These are phyloP conservation scores for Limtongia smithiae DNA, from an alignment of 805 yeast genomes.

Conservation along the genomic window DNA sequence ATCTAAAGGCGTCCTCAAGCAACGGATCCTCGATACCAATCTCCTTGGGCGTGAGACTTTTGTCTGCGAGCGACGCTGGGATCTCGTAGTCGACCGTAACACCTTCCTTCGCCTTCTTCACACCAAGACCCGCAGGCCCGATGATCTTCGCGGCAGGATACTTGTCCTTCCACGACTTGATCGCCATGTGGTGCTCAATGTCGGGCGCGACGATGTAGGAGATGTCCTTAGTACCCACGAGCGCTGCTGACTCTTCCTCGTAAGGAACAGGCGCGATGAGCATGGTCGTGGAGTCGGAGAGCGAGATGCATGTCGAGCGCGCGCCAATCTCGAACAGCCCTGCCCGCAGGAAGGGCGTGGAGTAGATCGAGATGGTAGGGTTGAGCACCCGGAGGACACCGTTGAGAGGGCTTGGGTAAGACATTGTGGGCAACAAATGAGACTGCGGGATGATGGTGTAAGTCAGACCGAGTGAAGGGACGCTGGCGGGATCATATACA, in stretches of 20 bases:
- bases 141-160: constrained; percentile 53
- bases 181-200: constrained; percentile 62
- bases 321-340: constrained; percentile 29
- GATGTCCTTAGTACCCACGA: constrained; percentile 24
- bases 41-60: constrained; percentile 9
- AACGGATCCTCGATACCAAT: constrained; percentile 17
- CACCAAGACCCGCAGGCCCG: constrained; percentile 45
- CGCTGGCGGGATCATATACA: no score
- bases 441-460: no score
- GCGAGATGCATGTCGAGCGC: constrained; percentile 20
- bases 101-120: constrained; percentile 17
- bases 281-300: constrained; percentile 8
- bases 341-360: constrained; percentile 27
- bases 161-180: constrained; percentile 48
- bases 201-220: constrained; percentile 56
- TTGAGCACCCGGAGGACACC: constrained; percentile 27
- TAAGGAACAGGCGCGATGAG: constrained; percentile 29
- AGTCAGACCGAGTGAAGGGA: no score
- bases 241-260: constrained; percentile 15
- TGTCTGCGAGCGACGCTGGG: constrained; percentile 7
- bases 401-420: constrained; percentile 27
- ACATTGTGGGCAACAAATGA: constrained; percentile 21
- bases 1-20: constrained; percentile 42
- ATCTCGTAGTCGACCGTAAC: constrained; percentile 23
- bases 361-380: constrained; percentile 16